Base-by-base conservation (phyloP, 768 basidiomycete species). In the Galerina sulciceps region DNA sequence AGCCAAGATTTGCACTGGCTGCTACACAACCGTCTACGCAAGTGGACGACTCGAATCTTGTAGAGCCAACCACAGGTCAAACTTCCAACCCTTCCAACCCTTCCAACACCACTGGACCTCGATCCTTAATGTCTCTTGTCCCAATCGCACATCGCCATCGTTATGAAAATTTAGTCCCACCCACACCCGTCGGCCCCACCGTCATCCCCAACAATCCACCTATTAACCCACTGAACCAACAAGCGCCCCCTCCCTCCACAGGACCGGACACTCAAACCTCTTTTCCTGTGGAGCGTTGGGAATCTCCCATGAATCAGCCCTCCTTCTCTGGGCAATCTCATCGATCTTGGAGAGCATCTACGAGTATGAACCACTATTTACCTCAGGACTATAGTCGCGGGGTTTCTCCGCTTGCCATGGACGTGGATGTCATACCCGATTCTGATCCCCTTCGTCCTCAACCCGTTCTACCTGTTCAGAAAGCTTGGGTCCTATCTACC, bases 401-500 rank as follows among this genome's bases (percentile, higher is more conserved):
- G 10, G n/a, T 47, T 49, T 36, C 60, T 20, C 53, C 63, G 15
- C 51, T 52, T n/a, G 37, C 57, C 1, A 52, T 51, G 40, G 79
- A 78, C 61, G 51, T 80, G 63, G 85, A 84, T 34, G 55, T 87
- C 50, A 76, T 90, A 14, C 86, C 88, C 2, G 89, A 89, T 66
- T 89, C 88, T 2, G 88, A 89, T 60, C 64, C 57, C 18, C 22
- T 48, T 34, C 57, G 45, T 18, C 37, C 22, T 37, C 46, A 57
- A 20, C n/a, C 34, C 14, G 26, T 41, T 5, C 20, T 40, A 40
- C 35, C n/a, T 23, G 47, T 54, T 3, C 22, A 35, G 41, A 53
- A 48, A 14, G 8, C 50, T 20, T 35, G 55, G n/a, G 15, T 10
- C 35, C 31, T 36, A 23, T 26, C 36, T 18, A 8, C 53, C 40